phyloP scores from a whole-genome alignment of 2,329 filamentous ascomycete species.

The Teratosphaeriaceae sp. region DNA sequence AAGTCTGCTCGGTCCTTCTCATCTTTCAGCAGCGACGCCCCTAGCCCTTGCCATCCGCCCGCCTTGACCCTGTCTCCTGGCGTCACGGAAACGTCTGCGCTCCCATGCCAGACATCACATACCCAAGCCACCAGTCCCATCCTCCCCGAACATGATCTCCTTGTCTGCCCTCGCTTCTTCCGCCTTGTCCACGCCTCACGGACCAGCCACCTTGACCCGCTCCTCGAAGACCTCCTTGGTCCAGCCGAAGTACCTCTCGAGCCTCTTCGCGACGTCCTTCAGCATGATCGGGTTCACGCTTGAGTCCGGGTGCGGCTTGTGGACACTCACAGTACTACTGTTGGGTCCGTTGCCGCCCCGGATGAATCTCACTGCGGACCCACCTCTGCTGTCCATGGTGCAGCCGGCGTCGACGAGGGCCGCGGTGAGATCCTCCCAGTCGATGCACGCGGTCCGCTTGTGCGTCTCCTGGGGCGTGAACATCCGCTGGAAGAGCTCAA shows the following conservation, averaged over 20 bases:
- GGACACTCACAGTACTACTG: slow-evolving; percentile 2
- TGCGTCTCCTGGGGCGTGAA: slow-evolving; percentile 1
- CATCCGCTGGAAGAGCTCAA: slow-evolving; percentile 6
- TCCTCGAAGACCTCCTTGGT: slow-evolving; percentile 14
- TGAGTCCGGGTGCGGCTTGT: slow-evolving; percentile 10
- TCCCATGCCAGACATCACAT: too few relatives aligned
- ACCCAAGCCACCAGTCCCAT: too few relatives aligned
- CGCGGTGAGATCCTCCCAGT: slow-evolving; percentile 7
- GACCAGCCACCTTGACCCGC: slow-evolving; percentile 8
- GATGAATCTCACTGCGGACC: slow-evolving; percentile 7
- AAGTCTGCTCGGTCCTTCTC: too few relatives aligned
- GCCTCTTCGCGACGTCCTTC: slow-evolving; percentile 19
- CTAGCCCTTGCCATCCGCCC: too few relatives aligned
- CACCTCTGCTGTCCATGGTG: background rate
- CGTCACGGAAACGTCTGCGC: too few relatives aligned
- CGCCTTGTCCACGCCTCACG: too few relatives aligned
- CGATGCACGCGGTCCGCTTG: background rate
- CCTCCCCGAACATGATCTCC: too few relatives aligned
- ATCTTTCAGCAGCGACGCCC: too few relatives aligned
- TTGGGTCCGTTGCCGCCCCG: background rate
- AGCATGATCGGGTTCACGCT: slow-evolving; percentile 9
- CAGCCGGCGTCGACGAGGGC: slow-evolving; percentile 11
- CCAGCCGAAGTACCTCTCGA: slow-evolving; percentile 28
- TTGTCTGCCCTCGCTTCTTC: too few relatives aligned
- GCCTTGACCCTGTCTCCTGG: too few relatives aligned